Percentiles rank a stretch among this genome's conserved stretches.
Conservation (phyloP, 176 grass and related monocot genomes). For the maize (Zea mays) region DNA sequence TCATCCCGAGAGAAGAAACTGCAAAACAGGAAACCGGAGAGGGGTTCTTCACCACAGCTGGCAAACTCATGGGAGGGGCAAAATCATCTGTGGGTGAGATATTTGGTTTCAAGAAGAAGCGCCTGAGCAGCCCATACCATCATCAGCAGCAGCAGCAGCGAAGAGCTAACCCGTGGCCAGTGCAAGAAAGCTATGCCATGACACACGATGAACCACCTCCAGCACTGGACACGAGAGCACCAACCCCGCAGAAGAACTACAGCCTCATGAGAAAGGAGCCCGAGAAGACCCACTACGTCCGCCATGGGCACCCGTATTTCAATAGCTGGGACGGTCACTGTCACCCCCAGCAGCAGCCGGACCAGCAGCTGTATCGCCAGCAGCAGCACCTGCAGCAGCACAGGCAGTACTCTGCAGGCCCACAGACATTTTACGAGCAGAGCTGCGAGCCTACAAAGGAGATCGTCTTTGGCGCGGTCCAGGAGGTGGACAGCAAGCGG, state of each 20-base stretch:
- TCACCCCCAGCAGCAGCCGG: constrained; percentile 37
- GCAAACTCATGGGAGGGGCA: constrained; percentile 73
- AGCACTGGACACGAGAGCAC: constrained; percentile 62
- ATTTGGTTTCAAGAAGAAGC: constrained; percentile 62
- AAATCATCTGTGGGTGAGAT: constrained; percentile 62
- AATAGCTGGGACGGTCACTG: constrained; percentile 52
- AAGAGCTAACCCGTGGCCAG: constrained; percentile 54
- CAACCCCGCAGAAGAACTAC: constrained; percentile 77
- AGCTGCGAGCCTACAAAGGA: constrained; percentile 93
- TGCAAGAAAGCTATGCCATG: constrained; percentile 91
- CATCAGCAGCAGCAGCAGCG: constrained; percentile 39
- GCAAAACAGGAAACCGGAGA: constrained; percentile 61
- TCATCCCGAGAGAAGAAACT: constrained; percentile 62
- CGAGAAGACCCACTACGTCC: constrained; percentile 68
- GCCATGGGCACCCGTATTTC: constrained; percentile 51
- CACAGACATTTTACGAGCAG: constrained; percentile 79
- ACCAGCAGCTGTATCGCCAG: constrained; percentile 62
- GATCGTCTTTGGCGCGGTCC: constrained; percentile 91
- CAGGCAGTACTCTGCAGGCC: constrained; percentile 77
- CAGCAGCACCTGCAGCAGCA: constrained; percentile 79
- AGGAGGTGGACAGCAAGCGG: constrained; percentile 71
- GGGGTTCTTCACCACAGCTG: constrained; percentile 69
- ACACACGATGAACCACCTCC: constrained; percentile 73
- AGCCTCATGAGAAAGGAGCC: constrained; percentile 18
- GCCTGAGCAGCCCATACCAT: constrained; percentile 37